Conservation (phyloP, 495 filamentous ascomycete species). For the Staphylotrichum longicolle region DNA sequence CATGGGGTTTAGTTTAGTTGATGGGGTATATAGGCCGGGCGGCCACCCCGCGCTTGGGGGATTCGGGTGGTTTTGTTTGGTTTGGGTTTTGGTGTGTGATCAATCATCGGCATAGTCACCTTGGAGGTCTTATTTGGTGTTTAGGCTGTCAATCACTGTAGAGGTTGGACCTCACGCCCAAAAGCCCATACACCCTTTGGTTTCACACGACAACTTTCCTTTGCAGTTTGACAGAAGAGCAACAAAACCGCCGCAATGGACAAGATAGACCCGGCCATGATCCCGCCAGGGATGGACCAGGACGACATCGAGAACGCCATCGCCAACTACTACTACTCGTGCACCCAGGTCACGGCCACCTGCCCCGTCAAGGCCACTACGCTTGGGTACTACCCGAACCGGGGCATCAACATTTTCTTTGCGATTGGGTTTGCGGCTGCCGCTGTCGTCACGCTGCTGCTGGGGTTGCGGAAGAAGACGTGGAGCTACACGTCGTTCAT, state of each 20-base stretch:
- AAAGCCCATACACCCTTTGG: too few species aligned
- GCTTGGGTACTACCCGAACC: constrained; percentile 65
- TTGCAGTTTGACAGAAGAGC: background rate
- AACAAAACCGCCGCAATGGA: background rate
- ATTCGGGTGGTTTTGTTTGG: background rate
- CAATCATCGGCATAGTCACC: too few species aligned
- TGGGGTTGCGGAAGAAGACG: constrained; percentile 57
- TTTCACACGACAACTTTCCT: background rate
- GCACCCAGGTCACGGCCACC: constrained; percentile 45
- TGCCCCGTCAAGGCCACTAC: constrained; percentile 63
- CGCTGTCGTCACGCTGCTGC: constrained; percentile 43
- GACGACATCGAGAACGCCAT: constrained; percentile 17
- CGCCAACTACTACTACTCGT: constrained; percentile 38
- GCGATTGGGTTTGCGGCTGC: constrained; percentile 54
- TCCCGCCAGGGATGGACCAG: constrained; percentile 9
- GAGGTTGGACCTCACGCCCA: too few species aligned
- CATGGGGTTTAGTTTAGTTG: too few species aligned
- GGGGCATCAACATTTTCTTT: constrained; percentile 63
- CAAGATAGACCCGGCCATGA: constrained; percentile 16
- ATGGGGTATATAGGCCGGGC: too few species aligned
- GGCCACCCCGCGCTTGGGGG: background rate
- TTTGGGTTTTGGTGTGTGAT: background rate
- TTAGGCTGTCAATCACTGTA: too few species aligned
- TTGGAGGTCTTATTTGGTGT: too few species aligned
- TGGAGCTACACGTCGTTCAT: constrained; percentile 60